Base-by-base conservation (phyloP, 2,329 filamentous ascomycete genomes). In the Pyricularia sp. region DNA sequence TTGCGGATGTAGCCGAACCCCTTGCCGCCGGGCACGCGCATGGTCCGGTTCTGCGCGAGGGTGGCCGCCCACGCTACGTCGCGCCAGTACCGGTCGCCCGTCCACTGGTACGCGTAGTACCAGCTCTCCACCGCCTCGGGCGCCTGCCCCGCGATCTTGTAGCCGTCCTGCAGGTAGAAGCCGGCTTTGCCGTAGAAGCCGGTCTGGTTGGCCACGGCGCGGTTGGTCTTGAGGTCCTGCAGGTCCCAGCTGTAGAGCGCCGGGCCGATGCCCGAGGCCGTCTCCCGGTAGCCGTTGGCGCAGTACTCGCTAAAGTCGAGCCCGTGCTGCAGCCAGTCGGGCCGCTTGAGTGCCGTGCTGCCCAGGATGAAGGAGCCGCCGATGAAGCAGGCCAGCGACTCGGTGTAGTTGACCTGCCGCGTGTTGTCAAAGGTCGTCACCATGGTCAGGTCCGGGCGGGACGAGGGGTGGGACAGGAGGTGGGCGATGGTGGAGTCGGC, bases 401-500 rank as follows among this genome's bases (percentile, higher is more conserved):
- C 75, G 50, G 70, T 74, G 42, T 30, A 55, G 69, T 74, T 74
- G 14, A 75, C 71, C 28, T 72, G 81, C 0, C 88, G 87, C 1
- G 88, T 83, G 71, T 91, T 84, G 5, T 84, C 81, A n/a, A 79
- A 76, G 11, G 81, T 80, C 0, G 85, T 85, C 12, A 85, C 82
- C 82, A 91, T 85, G 42, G 42, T 55, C 42, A 55, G 42, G 42
- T 55, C 42, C 20, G 42, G 42, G 42, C 42, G 42, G 17, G 42
- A 55, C 5, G 42, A 55, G 0, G 90, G 92, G 75, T 91, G 87
- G 23, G 88, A 92, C 14, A 87, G 83, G 7, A 97, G 84, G 73
- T 93, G 83, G 64, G 84, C 77, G 65, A 95, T 94, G 7, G 88
- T 89, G 6, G 90, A 93, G 73, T 96, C 89, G 68, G 89, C 91